Percentiles rank a stretch among this genome's conserved stretches.
Conservation (phyloP, 768 basidiomycete genomes). For the Boletus vinaceobasis region DNA sequence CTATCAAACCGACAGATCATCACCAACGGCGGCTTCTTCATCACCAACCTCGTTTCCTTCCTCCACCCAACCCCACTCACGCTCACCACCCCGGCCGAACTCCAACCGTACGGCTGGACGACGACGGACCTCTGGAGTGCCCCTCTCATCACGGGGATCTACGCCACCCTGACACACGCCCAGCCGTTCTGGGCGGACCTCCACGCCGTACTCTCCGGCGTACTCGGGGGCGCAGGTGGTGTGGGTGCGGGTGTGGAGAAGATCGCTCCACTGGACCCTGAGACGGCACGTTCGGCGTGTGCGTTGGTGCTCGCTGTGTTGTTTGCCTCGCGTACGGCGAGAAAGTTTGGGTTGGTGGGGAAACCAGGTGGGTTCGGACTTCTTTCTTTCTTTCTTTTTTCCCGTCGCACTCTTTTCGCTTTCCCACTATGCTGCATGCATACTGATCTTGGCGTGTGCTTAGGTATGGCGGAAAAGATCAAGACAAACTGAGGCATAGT, state of each 20-base stretch:
- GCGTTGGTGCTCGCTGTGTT: constrained; percentile 58
- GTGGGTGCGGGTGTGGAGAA: constrained; percentile 13
- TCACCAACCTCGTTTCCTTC: constrained; percentile 71
- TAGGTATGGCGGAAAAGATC: constrained; percentile 24
- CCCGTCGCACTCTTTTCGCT: not conserved
- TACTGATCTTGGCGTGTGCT: not conserved
- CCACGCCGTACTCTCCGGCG: constrained; percentile 45
- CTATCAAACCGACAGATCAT: constrained; percentile 42
- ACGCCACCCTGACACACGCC: constrained; percentile 79
- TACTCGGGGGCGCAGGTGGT: constrained; percentile 36
- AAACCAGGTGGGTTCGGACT: constrained; percentile 13
- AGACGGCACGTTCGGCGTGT: constrained; percentile 69
- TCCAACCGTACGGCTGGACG: constrained; percentile 82
- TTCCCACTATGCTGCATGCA: not conserved
- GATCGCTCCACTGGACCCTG: constrained; percentile 52
- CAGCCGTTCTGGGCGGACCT: constrained; percentile 79
- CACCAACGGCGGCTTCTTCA: constrained; percentile 80
- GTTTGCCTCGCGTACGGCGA: constrained; percentile 62
- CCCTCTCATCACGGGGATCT: constrained; percentile 70
- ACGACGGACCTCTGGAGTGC: constrained; percentile 85
- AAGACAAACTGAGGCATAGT: constrained; percentile 18
- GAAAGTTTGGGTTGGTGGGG: constrained; percentile 48
- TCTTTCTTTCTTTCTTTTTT: not conserved
- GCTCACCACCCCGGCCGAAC: constrained; percentile 74
- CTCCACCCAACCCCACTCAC: constrained; percentile 67